These are phyloP conservation scores for Singerocomus rubriflavus DNA, from an alignment of 1,284 basidiomycete genomes.

Conservation along the genomic window DNA sequence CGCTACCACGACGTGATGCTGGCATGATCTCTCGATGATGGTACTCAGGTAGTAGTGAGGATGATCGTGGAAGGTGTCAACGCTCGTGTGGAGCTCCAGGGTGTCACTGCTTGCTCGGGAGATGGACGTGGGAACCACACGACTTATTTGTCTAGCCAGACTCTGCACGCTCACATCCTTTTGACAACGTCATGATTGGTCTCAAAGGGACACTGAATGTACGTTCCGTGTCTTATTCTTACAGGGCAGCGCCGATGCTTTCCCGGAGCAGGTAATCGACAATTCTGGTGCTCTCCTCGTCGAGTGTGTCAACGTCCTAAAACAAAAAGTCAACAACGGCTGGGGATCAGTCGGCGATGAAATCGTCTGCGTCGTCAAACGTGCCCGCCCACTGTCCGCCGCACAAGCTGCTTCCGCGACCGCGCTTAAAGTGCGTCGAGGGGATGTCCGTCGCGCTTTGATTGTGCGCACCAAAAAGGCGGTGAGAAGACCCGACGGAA, in stretches of 20 bases:
- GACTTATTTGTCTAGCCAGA: constrained; percentile 19
- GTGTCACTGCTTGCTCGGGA: background rate
- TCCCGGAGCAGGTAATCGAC: constrained; percentile 77
- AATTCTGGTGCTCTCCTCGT: constrained; percentile 97
- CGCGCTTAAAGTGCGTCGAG: constrained; percentile 82
- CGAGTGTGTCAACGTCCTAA: constrained; percentile 96
- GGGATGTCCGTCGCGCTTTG: constrained; percentile 92
- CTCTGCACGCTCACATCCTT: background rate
- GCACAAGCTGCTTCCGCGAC: constrained; percentile 59
- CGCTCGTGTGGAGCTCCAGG: constrained; percentile 13
- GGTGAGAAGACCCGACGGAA: constrained; percentile 82
- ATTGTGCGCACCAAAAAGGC: constrained; percentile 90
- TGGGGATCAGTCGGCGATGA: constrained; percentile 88
- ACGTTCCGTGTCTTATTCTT: constrained; percentile 25
- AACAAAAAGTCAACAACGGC: constrained; percentile 92
- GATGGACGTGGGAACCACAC: constrained; percentile 17
- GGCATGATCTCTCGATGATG: constrained; percentile 43
- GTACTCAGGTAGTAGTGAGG: background rate
- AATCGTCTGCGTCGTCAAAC: constrained; percentile 95
- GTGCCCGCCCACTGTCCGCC: constrained; percentile 80
- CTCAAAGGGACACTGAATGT: constrained; percentile 89
- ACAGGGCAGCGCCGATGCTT: background rate
- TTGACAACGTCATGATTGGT: constrained; percentile 71
- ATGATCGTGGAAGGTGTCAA: constrained; percentile 21
- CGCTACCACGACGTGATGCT: constrained; percentile 70